Evolutionary conservation across 345 rosid genomes (phyloP).

Genomic region (Eucalyptus sp.): DNA sequence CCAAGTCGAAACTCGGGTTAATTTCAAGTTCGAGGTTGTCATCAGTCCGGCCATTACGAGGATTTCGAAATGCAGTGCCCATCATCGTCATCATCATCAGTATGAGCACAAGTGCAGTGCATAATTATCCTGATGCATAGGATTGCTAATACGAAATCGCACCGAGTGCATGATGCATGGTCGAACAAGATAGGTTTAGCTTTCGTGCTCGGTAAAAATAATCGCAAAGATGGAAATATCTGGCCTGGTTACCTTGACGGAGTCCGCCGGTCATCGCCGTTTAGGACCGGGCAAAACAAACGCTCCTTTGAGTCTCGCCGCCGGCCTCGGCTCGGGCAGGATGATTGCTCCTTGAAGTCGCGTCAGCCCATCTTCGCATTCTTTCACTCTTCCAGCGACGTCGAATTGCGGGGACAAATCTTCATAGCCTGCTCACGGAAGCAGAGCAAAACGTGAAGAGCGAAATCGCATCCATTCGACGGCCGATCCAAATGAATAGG

Average conservation of each 20-base stretch:
- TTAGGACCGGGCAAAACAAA: neutral
- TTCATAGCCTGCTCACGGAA: neutral
- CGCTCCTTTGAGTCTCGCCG: neutral
- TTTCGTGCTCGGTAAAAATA: neutral
- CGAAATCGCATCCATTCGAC: neutral
- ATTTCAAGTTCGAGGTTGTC: neutral
- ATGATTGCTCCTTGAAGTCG: neutral
- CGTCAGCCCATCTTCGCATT: neutral
- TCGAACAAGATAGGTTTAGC: neutral
- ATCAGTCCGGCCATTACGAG: neutral
- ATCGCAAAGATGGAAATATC: neutral
- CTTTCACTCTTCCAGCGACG: neutral
- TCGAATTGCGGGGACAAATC: neutral
- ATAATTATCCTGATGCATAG: rapidly evolving
- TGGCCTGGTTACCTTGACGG: neutral
- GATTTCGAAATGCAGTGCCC: neutral
- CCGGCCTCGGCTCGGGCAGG: neutral
- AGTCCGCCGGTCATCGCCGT: neutral
- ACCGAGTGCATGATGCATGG: rapidly evolving
- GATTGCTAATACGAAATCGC: neutral
- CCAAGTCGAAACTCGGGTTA: neutral
- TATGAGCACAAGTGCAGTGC: neutral
- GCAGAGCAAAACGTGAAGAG: neutral
- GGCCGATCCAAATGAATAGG: rapidly evolving
- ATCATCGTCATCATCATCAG: neutral